phyloP scores from a whole-genome alignment of 2,329 filamentous ascomycete genomes.

The Colletotrichum euphorbiae region DNA sequence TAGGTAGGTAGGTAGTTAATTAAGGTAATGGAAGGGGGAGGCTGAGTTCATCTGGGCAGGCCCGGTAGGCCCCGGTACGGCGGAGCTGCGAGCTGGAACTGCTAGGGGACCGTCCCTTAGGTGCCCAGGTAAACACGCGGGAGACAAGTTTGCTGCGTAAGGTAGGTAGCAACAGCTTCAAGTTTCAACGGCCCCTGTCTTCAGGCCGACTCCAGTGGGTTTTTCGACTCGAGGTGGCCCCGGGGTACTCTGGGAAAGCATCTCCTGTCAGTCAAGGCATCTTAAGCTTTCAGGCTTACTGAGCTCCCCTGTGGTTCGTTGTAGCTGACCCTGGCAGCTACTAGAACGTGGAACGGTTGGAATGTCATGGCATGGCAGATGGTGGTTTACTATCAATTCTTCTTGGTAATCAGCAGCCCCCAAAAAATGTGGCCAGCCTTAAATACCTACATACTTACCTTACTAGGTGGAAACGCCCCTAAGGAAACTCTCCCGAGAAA shows the following conservation, averaged over 20 bases:
- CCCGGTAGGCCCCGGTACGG: background rate
- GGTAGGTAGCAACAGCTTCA: constrained; percentile 38
- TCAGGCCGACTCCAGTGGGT: too few species aligned
- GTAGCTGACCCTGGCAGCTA: constrained; percentile 21
- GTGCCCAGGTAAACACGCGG: background rate
- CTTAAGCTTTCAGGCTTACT: constrained; percentile 28
- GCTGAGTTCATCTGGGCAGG: constrained; percentile 22
- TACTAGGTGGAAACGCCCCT: background rate
- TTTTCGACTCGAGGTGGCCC: too few species aligned
- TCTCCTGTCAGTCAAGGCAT: background rate
- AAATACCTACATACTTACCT: too few species aligned
- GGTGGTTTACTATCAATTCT: too few species aligned
- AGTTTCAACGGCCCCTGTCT: too few species aligned
- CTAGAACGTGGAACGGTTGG: constrained; percentile 8
- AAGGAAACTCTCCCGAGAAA: background rate
- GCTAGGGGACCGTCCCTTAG: background rate
- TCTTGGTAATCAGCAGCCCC: too few species aligned
- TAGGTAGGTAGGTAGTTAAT: too few species aligned
- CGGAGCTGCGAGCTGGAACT: background rate
- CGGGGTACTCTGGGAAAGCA: background rate
- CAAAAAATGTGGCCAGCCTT: too few species aligned
- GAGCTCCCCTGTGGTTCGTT: constrained; percentile 28
- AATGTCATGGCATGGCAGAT: constrained; percentile 1
- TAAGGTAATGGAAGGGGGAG: constrained; percentile 28
- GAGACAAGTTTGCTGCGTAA: constrained; percentile 38